Base-by-base conservation (phyloP, 345 rosid species). In the Lepidium aucheri region DNA sequence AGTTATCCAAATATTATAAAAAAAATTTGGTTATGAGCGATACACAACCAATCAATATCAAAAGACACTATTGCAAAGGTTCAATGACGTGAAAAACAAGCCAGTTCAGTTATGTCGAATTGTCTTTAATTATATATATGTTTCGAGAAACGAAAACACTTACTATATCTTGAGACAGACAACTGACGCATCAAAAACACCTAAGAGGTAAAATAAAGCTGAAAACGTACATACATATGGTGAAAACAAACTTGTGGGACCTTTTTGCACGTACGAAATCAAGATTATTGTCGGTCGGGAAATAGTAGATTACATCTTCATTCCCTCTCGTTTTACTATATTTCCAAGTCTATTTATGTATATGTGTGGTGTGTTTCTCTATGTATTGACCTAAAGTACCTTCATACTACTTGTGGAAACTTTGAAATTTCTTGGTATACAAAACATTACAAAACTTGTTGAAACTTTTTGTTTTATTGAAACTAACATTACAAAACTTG, bases 181-280 rank as follows among this genome's bases (percentile, higher is more conserved):
- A 39, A 67, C 38, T 67, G 71, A 55, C 54, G 39, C 63, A 54
- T 44, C 45, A 38, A 38, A 67, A 67, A 45, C 63, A 67, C 39
- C 71, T 67, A 43, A 56, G 55, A 67, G 63, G 55, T 67, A 26
- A 26, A 24, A 26, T 26, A 26, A 26, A 66, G 12, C 38, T 20
- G 20, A 42, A 43, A 66, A 53, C 44, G 44, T 66, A n/a, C 11
- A 67, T 26, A 26, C 32, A 28, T 28, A 28, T 33, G 54, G 55
- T 24, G 38, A 67, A 65, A 32, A 6, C 33, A 66, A 24, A 67
- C 17, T 42, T 8, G 55, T 44, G 64, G 45, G 47, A 45, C 30
- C 39, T 44, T 55, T 26, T 56, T 55, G 39, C 47, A 67, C 39
- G 63, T 43, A 55, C 34, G 8, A 41, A 8, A 26, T 6, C 17